phyloP scores from a whole-genome alignment of 2,329 filamentous ascomycete genomes.

The Fusarium redolens region DNA sequence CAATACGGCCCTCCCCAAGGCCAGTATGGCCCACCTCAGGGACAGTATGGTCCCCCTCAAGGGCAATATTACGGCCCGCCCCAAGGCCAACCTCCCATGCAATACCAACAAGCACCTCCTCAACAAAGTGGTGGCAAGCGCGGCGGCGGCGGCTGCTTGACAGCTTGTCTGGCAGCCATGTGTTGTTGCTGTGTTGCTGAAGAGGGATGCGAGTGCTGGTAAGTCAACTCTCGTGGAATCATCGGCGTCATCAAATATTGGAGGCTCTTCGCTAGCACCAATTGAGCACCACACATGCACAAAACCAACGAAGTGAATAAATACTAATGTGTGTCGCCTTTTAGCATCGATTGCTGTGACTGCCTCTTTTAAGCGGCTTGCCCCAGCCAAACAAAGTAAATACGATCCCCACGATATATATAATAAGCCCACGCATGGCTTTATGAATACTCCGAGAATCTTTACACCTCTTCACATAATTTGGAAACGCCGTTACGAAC shows the following conservation, averaged over 20 bases:
- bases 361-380: slow-evolving; percentile 49
- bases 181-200: slow-evolving; percentile 64
- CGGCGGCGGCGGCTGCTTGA: slow-evolving; percentile 56
- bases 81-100: slow-evolving; percentile 56
- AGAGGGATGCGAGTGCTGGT: slow-evolving; percentile 63
- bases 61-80: slow-evolving; percentile 49
- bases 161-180: slow-evolving; percentile 60
- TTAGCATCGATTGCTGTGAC: slow-evolving; percentile 56
- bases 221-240: slow-evolving; percentile 25
- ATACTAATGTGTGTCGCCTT: slow-evolving; percentile 4
- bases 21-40: slow-evolving; percentile 48
- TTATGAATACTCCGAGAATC: not conserved
- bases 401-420: slow-evolving; percentile 6
- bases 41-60: slow-evolving; percentile 44
- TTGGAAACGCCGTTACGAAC: slow-evolving; percentile 25
- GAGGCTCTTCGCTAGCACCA: not conserved
- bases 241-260: slow-evolving; percentile 14
- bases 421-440: not conserved
- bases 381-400: not conserved
- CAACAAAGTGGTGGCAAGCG: slow-evolving; percentile 50
- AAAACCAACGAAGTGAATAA: not conserved
- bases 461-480: not conserved
- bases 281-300: slow-evolving; percentile 4
- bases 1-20: slow-evolving; percentile 45
- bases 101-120: slow-evolving; percentile 56